Evolutionary conservation across 345 rosid genomes (phyloP).

Genomic region (Clarkia xantiana): DNA sequence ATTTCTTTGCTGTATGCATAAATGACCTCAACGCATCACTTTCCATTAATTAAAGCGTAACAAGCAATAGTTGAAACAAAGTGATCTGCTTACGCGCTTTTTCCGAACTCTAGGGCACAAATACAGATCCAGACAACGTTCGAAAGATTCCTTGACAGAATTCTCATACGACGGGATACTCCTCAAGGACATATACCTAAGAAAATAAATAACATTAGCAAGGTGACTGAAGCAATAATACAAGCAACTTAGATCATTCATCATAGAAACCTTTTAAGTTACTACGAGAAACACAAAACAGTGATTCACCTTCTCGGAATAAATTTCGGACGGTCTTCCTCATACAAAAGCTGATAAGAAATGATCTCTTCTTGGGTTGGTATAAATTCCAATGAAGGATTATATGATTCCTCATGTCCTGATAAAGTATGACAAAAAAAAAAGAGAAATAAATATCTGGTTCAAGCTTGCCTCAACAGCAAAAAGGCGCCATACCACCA

Average conservation of each 20-base stretch:
- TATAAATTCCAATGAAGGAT: constrained; percentile 79
- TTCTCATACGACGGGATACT: constrained; percentile 78
- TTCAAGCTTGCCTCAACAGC: constrained; percentile 1
- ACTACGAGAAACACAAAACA: constrained; percentile 1
- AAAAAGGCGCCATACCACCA: background rate
- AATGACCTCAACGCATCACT: no score
- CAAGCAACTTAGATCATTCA: no score
- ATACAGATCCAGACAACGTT: constrained; percentile 90
- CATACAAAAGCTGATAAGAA: constrained; percentile 74
- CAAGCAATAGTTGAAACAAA: background rate
- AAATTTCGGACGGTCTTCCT: constrained; percentile 88
- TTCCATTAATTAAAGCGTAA: no score
- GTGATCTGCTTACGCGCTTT: constrained; percentile 55
- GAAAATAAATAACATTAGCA: constrained; percentile 9
- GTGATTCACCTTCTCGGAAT: constrained; percentile 56
- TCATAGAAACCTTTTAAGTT: no score
- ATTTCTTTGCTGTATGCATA: background rate
- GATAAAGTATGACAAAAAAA: constrained; percentile 9
- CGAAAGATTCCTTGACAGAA: constrained; percentile 76
- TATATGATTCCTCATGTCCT: constrained; percentile 92
- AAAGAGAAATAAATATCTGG: background rate
- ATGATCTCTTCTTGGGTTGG: constrained; percentile 89
- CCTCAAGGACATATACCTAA: constrained; percentile 63
- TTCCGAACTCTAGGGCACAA: constrained; percentile 86
- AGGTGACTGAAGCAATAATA: background rate